Percentiles rank a stretch among this genome's conserved stretches.
Conservation (phyloP, 768 basidiomycete genomes). For the Guyanaporus albipodus region DNA sequence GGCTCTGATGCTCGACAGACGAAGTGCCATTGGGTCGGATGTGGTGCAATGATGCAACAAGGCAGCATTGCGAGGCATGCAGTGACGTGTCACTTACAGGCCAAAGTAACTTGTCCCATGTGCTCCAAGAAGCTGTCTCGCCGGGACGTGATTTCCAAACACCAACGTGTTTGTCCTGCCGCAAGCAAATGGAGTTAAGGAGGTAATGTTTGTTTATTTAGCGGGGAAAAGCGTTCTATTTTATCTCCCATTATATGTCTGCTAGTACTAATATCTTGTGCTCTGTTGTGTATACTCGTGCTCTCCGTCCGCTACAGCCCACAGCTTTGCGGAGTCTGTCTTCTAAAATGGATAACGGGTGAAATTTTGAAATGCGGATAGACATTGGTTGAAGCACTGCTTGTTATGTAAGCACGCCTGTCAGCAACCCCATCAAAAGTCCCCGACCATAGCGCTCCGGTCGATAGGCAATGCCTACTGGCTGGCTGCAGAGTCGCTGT, state of each 20-base stretch:
- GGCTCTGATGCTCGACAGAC: conserved; percentile 20
- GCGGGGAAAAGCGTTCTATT: conserved; percentile 2
- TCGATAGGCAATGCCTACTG: not conserved
- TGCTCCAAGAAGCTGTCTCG: conserved; percentile 28
- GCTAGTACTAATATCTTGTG: not conserved
- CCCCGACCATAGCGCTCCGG: not conserved
- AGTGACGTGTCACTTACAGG: conserved; percentile 27
- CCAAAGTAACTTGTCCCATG: conserved; percentile 26
- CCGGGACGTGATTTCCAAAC: conserved; percentile 26
- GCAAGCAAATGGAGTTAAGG: conserved; percentile 13
- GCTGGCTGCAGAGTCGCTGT: too few relatives aligned
- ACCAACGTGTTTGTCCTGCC: conserved; percentile 24
- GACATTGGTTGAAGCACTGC: too few relatives aligned
- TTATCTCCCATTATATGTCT: not conserved
- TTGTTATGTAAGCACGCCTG: too few relatives aligned
- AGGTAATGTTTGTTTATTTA: not conserved
- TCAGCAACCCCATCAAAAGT: too few relatives aligned
- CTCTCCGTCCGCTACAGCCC: too few relatives aligned
- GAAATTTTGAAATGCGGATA: too few relatives aligned
- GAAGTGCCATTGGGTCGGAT: conserved; percentile 20
- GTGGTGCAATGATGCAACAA: conserved; percentile 23
- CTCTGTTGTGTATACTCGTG: not conserved
- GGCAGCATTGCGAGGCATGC: conserved; percentile 27
- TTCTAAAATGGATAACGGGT: too few relatives aligned
- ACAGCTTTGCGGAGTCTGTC: too few relatives aligned